These are phyloP conservation scores for Arbutus unedo DNA, from an alignment of 148 eudicot genomes.

Conservation along the genomic window DNA sequence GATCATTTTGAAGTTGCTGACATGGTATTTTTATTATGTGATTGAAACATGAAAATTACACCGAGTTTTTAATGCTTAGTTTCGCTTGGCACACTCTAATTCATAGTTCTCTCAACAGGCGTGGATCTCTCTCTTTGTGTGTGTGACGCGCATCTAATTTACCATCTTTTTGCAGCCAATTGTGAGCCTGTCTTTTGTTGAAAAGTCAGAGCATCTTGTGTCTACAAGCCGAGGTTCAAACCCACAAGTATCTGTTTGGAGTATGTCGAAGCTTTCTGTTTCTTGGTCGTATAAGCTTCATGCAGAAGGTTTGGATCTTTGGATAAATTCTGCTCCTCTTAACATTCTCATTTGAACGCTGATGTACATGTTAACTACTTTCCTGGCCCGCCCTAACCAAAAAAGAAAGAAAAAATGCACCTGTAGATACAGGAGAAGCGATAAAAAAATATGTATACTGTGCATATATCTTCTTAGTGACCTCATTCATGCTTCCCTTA, in stretches of 20 bases:
- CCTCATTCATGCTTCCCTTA: background rate
- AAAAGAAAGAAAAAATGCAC: background rate
- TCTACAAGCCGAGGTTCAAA: conserved; percentile 65
- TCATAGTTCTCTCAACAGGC: background rate
- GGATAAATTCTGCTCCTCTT: background rate
- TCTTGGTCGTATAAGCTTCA: conserved; percentile 77
- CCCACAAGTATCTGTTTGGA: conserved; percentile 69
- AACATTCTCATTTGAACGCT: background rate
- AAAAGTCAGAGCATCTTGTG: conserved; percentile 69
- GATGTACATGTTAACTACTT: background rate
- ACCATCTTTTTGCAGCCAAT: conserved; percentile 53
- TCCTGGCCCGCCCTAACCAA: background rate
- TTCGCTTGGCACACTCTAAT: background rate
- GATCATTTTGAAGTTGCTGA: too few species aligned
- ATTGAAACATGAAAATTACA: background rate
- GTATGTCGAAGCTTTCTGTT: conserved; percentile 52
- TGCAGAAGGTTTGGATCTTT: conserved; percentile 58
- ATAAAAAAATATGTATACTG: background rate
- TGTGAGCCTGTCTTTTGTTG: conserved; percentile 63
- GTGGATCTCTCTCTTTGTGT: background rate
- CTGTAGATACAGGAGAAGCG: background rate
- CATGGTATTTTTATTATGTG: too few species aligned
- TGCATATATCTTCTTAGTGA: background rate
- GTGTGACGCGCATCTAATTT: background rate
- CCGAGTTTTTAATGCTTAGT: background rate